A percentile compares a stretch with the other conserved stretches of the same genome.
Evolutionary conservation across 768 basidiomycete species (phyloP).

Genomic region (Termitomyces sp.): DNA sequence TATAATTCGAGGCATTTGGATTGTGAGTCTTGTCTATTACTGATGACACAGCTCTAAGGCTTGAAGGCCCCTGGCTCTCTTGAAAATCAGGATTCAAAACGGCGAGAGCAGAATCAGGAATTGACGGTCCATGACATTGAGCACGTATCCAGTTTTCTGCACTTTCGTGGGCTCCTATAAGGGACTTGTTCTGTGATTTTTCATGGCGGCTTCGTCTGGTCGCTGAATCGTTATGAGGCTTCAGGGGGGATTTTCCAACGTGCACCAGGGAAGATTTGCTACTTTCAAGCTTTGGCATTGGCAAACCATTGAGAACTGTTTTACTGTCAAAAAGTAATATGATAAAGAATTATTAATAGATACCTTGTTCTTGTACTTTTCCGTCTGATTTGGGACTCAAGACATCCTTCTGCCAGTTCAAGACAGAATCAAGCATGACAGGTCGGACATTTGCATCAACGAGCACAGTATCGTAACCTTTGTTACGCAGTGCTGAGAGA

Average conservation of each 20-base stretch:
- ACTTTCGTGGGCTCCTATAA: not conserved
- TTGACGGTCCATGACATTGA: no score
- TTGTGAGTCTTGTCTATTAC: not conserved
- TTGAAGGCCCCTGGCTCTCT: not conserved
- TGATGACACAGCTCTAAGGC: not conserved
- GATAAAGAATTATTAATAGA: not conserved
- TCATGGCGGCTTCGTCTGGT: not conserved
- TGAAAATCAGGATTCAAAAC: not conserved
- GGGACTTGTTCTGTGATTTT: not conserved
- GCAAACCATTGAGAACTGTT: not conserved
- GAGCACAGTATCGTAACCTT: slow-evolving; percentile 4
- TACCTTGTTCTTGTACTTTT: not conserved
- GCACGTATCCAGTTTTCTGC: not conserved
- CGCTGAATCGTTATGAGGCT: not conserved
- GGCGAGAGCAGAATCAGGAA: not conserved
- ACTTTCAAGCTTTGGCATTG: not conserved
- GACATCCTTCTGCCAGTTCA: slow-evolving; percentile 5
- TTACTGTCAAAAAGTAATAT: not conserved
- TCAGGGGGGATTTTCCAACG: not conserved
- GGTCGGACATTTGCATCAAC: not conserved
- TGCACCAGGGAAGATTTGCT: not conserved
- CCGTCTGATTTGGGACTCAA: not conserved
- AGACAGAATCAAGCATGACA: not conserved
- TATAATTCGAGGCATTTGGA: not conserved
- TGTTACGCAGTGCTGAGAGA: slow-evolving; percentile 1